Evolutionary conservation across 192 early-diverging fungal species (phyloP), one percentile per base, ranked within the genome.

Genomic region (Umbelopsis sp.): DNA sequence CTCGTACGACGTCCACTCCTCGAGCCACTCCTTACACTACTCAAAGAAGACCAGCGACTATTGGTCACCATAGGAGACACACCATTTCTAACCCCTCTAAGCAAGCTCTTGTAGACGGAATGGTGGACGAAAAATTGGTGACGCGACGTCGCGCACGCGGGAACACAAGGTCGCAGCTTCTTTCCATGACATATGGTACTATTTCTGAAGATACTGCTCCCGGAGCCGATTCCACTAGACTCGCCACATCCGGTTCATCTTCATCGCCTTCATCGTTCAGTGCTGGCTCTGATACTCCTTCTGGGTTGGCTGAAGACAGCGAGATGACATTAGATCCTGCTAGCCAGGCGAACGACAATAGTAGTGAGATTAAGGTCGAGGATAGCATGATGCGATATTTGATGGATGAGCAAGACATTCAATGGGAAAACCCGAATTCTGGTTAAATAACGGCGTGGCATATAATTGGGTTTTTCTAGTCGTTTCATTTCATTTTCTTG

Each of bases 361-460:
- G 10, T 23, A 22, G 1, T 16, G 55, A 61, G 30, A 22, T 25
- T 6, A 61, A 61, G 30, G 16, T 18, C 2, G 55, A 61, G 3
- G 55, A 61, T 16, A 61, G 30, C 33, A 61, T 61, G 55, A 61
- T 61, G 55, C 55, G 55, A 16, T 61, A 61, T 16, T 18, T 61
- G 30, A 61, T 61, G 55, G 55, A 61, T n/a, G 55, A 61, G 20
- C 48, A 49, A 20, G 48, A 49, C 15, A 49, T 49, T 49, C 48
- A 49, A 61, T 61, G 55, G 55, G 55, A 37, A 41, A 13, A 16
- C 30, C 16, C 27, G 35, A 16, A 35, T 30, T 18, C 55, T 30
- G 18, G 55, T 35, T 18, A 35, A 35, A n/a, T 61, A 18, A 58
- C 9, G 27, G 27, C 52, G 12, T 15, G 25, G 20, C 52, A 27